Percentiles rank a stretch among this genome's conserved stretches.
Evolutionary conservation across 1,284 basidiomycete species (phyloP).

Genomic region (Exsudoporus floridanus): DNA sequence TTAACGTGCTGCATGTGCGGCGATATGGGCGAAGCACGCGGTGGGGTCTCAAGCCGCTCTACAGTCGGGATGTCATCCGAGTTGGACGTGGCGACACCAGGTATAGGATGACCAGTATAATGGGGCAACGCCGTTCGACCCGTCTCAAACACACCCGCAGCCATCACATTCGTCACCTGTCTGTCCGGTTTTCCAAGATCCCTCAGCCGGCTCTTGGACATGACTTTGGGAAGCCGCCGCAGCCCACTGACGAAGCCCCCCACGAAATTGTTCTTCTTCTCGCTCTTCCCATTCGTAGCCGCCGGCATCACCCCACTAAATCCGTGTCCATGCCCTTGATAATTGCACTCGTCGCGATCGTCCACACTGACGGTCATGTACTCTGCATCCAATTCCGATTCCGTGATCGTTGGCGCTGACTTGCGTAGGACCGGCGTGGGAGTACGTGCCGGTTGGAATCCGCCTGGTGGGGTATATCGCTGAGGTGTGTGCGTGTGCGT

Average conservation of each 20-base stretch:
- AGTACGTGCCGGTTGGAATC: conserved; percentile 26
- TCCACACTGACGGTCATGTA: conserved; percentile 37
- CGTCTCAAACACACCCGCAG: conserved; percentile 7
- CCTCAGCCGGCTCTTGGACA: conserved; percentile 30
- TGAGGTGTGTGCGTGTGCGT: conserved; percentile 33
- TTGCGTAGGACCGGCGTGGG: conserved; percentile 32
- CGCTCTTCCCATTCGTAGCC: conserved; percentile 26
- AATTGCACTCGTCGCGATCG: conserved; percentile 24
- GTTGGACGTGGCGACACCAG: conserved; percentile 22
- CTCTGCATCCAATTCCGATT: conserved; percentile 34
- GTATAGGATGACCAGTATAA: conserved; percentile 17
- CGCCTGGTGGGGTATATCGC: conserved; percentile 23
- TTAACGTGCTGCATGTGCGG: conserved; percentile 17
- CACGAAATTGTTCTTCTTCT: conserved; percentile 33
- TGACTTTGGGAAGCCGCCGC: conserved; percentile 34
- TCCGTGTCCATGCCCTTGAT: conserved; percentile 25
- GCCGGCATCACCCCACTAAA: conserved; percentile 23
- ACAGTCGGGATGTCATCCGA: conserved; percentile 35
- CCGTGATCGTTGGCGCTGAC: conserved; percentile 34
- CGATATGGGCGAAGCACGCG: conserved; percentile 28
- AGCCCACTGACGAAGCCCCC: conserved; percentile 33
- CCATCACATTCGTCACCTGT: conserved; percentile 11
- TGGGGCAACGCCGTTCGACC: conserved; percentile 15
- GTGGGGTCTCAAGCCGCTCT: conserved; percentile 28
- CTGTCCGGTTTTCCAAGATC: conserved; percentile 26